Conservation (phyloP, 1,139 yeast genomes). For the Ogataea hybrid region DNA sequence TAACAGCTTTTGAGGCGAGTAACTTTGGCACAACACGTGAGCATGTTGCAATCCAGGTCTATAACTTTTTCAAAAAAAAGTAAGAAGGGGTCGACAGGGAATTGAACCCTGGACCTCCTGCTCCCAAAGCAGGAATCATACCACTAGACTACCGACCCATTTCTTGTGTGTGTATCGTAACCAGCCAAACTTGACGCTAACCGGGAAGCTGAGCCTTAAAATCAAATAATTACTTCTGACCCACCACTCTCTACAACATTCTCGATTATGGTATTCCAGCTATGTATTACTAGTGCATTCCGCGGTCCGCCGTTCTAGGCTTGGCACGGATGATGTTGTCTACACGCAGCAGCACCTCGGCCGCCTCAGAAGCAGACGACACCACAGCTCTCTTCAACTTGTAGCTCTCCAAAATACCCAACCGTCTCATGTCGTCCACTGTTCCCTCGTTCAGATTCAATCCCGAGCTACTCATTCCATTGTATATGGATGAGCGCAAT, state of each 20-base stretch:
- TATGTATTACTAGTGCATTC: conserved; percentile 25
- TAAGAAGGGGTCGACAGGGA: conserved; percentile 31
- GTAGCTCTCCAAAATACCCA: conserved; percentile 89
- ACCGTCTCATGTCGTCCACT: conserved; percentile 91
- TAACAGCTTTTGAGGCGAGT: neutral
- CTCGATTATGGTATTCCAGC: conserved; percentile 1
- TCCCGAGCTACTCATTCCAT: conserved; percentile 90
- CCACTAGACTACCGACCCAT: conserved; percentile 32
- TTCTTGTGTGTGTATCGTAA: neutral
- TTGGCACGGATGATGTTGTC: conserved; percentile 96
- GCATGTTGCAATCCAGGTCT: neutral
- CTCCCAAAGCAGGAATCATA: conserved; percentile 34
- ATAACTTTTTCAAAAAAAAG: neutral
- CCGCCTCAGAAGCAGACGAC: conserved; percentile 95
- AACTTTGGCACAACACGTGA: neutral
- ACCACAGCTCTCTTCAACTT: conserved; percentile 93
- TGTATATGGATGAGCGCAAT: conserved; percentile 88
- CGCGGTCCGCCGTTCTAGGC: conserved; percentile 95
- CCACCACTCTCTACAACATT: neutral
- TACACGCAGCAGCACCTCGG: conserved; percentile 90
- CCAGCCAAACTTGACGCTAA: neutral
- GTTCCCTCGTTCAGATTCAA: conserved; percentile 80
- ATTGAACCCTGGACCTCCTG: conserved; percentile 36
- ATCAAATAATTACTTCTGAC: neutral
- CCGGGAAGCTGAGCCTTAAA: neutral